Base-by-base conservation (phyloP, 192 early-diverging fungal genomes). In the Pilobolus umbonatus region DNA sequence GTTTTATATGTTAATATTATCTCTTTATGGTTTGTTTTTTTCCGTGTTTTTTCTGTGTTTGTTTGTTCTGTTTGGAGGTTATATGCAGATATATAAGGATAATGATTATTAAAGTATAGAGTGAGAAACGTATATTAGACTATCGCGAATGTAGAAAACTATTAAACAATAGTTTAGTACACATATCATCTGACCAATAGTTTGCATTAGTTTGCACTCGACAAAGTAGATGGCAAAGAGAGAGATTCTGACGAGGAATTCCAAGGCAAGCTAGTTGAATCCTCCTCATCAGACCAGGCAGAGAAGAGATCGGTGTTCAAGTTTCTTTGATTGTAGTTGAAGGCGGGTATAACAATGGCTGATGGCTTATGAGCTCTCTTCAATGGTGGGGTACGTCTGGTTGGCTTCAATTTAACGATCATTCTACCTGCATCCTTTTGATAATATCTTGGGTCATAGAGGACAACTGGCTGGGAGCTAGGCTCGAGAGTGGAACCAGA, bases 401-500 rank as follows among this genome's bases (percentile, higher is more conserved):
- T 54, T 32, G 52, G 52, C 24, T 38, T 54, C 25, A 54, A 54
- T 54, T 54, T 32, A 9, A 61, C 44, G 30, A 39, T 51, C 38
- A 50, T 39, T 54, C 52, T 54, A n/a, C 52, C 52, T 22, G 31
- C 31, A 38, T 35, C 52, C 38, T 54, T 54, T 54, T 24, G 12
- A 35, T 54, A 54, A 34, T 54, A 54, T 54, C 38, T 31, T 54
- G 52, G 52, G 6, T 54, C 52, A 51, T 57, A 65, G 36, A 65
- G 54, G 15, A 57, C 35, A 40, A 65, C 51, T 32, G 62, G 55
- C 15, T 65, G 55, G 29, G 54, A 28, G 9, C 46, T 42, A 10
- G 62, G 62, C 34, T 65, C 62, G 17, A 65, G 44, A 9, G 62
- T 65, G 26, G 62, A 65, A 22, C 62, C 62, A 25, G 62, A 42